These are phyloP conservation scores for Fonsecaea erecta DNA, from an alignment of 2,329 filamentous ascomycete species.

Conservation along the genomic window DNA sequence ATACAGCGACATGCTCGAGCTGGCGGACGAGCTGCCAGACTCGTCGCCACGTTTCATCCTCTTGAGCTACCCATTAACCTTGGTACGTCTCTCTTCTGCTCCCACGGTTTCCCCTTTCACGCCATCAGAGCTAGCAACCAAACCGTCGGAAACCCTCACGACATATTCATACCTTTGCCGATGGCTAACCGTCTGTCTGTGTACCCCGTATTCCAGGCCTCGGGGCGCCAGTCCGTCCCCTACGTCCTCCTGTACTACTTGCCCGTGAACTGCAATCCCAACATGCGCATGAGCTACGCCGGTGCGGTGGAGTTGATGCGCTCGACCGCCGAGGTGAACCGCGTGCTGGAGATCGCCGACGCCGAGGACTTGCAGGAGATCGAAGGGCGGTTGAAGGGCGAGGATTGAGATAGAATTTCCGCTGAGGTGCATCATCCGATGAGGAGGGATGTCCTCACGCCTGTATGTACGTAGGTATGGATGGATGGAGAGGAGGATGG, in stretches of 20 bases:
- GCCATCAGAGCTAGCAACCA: too few relatives aligned
- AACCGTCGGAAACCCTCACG: too few relatives aligned
- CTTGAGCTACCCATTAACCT: slow-evolving; percentile 85
- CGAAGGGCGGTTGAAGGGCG: slow-evolving; percentile 65
- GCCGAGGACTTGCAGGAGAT: slow-evolving; percentile 83
- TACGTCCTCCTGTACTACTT: slow-evolving; percentile 96
- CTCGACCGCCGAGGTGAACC: slow-evolving; percentile 86
- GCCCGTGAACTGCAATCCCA: slow-evolving; percentile 85
- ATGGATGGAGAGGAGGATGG: background rate
- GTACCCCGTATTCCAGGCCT: too few relatives aligned
- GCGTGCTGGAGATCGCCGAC: slow-evolving; percentile 81
- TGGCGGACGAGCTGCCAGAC: slow-evolving; percentile 89
- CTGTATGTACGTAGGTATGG: background rate
- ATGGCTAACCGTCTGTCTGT: too few relatives aligned
- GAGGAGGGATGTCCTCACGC: too few relatives aligned
- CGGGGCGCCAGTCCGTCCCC: slow-evolving; percentile 82
- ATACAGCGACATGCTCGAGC: slow-evolving; percentile 78
- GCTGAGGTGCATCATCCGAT: background rate
- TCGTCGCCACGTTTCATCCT: slow-evolving; percentile 88
- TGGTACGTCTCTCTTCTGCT: slow-evolving; percentile 60
- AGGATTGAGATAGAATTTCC: slow-evolving; percentile 37
- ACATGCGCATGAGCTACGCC: slow-evolving; percentile 90
- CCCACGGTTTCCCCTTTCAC: background rate
- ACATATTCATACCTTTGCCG: too few relatives aligned
- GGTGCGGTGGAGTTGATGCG: slow-evolving; percentile 95